Evolutionary conservation across 805 yeast genomes (phyloP).

Genomic region (Metschnikowia cubensis): DNA sequence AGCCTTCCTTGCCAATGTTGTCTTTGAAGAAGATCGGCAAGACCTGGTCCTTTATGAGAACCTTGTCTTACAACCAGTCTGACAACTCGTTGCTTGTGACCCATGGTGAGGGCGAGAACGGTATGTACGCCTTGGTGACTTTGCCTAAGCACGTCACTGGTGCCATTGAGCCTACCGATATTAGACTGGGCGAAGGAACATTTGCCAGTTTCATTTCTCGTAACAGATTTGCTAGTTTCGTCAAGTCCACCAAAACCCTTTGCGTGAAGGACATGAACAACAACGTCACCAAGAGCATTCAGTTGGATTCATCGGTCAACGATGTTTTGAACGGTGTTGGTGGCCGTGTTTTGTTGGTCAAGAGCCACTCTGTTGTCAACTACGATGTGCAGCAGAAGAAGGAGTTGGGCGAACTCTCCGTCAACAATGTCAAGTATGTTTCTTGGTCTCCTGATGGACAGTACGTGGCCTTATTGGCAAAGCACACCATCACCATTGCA

Average conservation of each 20-base stretch:
- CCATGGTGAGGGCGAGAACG: constrained; percentile 65
- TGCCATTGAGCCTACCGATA: constrained; percentile 87
- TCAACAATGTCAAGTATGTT: constrained; percentile 80
- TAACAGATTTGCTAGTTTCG: constrained; percentile 84
- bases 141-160: constrained; percentile 87
- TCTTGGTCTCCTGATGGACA: constrained; percentile 87
- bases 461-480: constrained; percentile 80
- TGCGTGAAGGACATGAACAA: constrained; percentile 82
- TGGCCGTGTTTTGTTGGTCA: constrained; percentile 76
- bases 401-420: constrained; percentile 62
- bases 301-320: constrained; percentile 59
- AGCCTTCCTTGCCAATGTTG: constrained; percentile 70
- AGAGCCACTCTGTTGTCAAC: constrained; percentile 66
- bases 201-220: constrained; percentile 91
- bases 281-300: constrained; percentile 75
- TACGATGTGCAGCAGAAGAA: constrained; percentile 93
- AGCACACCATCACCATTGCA: constrained; percentile 89
- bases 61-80: constrained; percentile 86
- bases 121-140: constrained; percentile 66
- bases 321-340: constrained; percentile 79
- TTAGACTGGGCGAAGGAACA: constrained; percentile 74
- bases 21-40: constrained; percentile 82
- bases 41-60: constrained; percentile 80
- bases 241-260: constrained; percentile 58
- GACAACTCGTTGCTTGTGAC: constrained; percentile 84